Conservation (phyloP, 352 stramenopile genomes). For the Phytopythium chamaehyphon region DNA sequence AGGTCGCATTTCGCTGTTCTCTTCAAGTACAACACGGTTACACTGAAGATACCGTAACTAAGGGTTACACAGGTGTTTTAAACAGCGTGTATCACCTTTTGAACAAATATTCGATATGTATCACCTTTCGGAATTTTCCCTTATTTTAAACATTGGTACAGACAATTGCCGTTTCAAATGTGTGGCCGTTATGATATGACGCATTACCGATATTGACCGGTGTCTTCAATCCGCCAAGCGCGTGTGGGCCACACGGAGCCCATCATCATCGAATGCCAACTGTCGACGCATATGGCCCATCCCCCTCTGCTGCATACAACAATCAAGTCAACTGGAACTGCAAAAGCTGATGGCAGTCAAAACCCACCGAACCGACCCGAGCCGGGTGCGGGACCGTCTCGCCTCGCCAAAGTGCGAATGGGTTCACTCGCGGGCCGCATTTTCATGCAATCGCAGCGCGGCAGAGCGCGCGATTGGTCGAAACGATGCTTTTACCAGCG, state of each 20-base stretch:
- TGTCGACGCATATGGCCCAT: too few relatives aligned
- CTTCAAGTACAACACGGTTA: slow-evolving; percentile 83
- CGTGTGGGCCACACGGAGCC: too few relatives aligned
- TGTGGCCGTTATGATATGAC: neutral
- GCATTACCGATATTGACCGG: too few relatives aligned
- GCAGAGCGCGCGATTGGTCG: neutral
- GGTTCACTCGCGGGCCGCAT: too few relatives aligned
- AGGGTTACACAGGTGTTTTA: too few relatives aligned
- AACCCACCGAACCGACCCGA: slow-evolving; percentile 3
- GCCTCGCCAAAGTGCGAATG: slow-evolving; percentile 4
- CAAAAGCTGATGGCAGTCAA: neutral
- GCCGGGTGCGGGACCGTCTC: neutral
- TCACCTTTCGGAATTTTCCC: too few relatives aligned
- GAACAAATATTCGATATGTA: too few relatives aligned
- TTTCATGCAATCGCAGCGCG: neutral
- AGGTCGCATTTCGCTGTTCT: slow-evolving; percentile 88
- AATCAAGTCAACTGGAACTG: neutral
- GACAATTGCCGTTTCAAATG: neutral
- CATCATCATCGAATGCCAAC: too few relatives aligned
- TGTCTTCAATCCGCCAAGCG: too few relatives aligned
- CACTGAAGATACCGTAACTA: too few relatives aligned
- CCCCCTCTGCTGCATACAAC: neutral
- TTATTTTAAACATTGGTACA: too few relatives aligned
- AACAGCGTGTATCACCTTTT: too few relatives aligned
- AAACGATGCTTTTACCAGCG: neutral